Evolutionary conservation across 2,329 filamentous ascomycete species (phyloP), one percentile per base, ranked within the genome.

Genomic region (Paecilomyces sp.): DNA sequence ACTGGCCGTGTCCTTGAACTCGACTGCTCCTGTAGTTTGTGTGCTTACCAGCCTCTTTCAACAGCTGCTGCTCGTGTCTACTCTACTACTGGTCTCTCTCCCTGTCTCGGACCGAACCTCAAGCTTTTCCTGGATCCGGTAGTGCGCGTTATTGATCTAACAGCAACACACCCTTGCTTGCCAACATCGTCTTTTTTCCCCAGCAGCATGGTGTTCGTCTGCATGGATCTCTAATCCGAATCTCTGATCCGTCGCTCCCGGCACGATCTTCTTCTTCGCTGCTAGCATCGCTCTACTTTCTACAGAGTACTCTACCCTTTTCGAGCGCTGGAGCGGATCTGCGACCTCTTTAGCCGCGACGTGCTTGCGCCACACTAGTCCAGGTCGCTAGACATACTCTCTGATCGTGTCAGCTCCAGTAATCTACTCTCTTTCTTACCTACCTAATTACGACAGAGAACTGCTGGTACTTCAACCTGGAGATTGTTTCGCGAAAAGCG

Each of bases 401-500:
- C 24, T 25, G 57, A 54, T 57, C 41, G 51, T 28, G 24, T 30
- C 33, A 33, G 57, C 28, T 57, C 28, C 47, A 54, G 33, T 52
- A 30, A 55, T 50, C 30, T 57, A 58, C 31, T 54, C 52, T 22
- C 24, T 58, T 58, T 41, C 60, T 55, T 47, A 36, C 59, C 56
- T 61, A 47, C 34, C 34, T 24, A 55, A 52, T 54, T 34, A 56
- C 28, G 28, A 31, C 53, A 54, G 54, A 54, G 31, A 59, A 33
- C 36, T 18, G 4, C 18, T 47, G 41, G 41, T 47, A 22, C 41
- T 18, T 47, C 15, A 47, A 18, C 41, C 41, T 47, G 41, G 18
- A 47, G 41, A 22, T 28, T 28, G 25, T 47, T 18, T 47, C n/a
- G 41, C n/a, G 41, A 22, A 31, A 33, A 47, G n/a, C 36, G 15